These are phyloP conservation scores for Golovinomyces cichoracearum DNA, from an alignment of 2,329 filamentous ascomycete species.

Conservation along the genomic window DNA sequence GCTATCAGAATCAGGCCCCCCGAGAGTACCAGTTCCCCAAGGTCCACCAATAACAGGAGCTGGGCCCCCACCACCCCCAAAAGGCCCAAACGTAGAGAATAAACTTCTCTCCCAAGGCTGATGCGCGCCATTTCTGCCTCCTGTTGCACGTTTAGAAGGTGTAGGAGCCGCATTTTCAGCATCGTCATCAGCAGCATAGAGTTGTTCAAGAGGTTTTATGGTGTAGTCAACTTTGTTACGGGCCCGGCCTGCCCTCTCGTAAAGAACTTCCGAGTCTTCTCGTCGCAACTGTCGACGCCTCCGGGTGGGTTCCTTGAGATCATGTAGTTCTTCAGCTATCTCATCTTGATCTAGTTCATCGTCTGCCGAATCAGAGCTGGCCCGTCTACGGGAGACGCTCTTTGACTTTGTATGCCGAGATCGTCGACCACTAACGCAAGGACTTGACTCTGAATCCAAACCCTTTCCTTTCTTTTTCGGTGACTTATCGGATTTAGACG, in stretches of 20 bases:
- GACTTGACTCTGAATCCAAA: slow-evolving; percentile 23
- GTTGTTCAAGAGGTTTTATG: slow-evolving; percentile 49
- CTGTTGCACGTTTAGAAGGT: slow-evolving; percentile 35
- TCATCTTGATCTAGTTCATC: slow-evolving; percentile 36
- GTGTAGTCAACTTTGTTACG: slow-evolving; percentile 60
- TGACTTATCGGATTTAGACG: slow-evolving; percentile 18
- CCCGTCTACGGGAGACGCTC: slow-evolving; percentile 21
- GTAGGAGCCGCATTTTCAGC: slow-evolving; percentile 41
- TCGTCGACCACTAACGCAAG: slow-evolving; percentile 24
- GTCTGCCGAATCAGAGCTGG: slow-evolving; percentile 24
- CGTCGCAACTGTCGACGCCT: slow-evolving; percentile 21
- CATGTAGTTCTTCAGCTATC: slow-evolving; percentile 37
- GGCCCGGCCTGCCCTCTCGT: slow-evolving; percentile 32
- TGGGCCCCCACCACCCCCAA: slow-evolving; percentile 57
- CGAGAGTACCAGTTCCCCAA: slow-evolving; percentile 46
- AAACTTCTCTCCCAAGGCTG: slow-evolving; percentile 48
- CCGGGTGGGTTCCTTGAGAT: slow-evolving; percentile 23
- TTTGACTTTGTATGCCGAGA: slow-evolving; percentile 18
- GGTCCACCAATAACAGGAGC: slow-evolving; percentile 29
- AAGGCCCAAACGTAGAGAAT: slow-evolving; percentile 76
- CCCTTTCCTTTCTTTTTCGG: slow-evolving; percentile 18
- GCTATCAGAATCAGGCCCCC: slow-evolving; percentile 74
- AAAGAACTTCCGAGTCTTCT: slow-evolving; percentile 30
- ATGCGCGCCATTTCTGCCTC: slow-evolving; percentile 25
- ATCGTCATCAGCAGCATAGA: slow-evolving; percentile 48